Evolutionary conservation across 2,329 filamentous ascomycete genomes (phyloP), one percentile per base, ranked within the genome.

Genomic region (Penicillium sp.): DNA sequence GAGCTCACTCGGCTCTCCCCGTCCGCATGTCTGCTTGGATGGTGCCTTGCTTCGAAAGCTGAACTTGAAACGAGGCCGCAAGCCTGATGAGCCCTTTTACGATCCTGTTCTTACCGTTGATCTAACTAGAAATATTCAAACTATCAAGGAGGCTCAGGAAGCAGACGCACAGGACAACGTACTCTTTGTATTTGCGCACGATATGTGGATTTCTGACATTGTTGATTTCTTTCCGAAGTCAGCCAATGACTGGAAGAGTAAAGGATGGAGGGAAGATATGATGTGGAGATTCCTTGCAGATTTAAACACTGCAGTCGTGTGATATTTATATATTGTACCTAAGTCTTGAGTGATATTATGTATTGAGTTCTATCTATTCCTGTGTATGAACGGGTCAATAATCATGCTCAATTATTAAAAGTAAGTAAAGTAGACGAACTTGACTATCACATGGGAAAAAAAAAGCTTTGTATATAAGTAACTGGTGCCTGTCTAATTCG

Each of bases 151-250:
- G 5, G 11, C 30, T 12, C 55, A 69, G 50, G 63, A 66, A 42
- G 59, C 61, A 5, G 68, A 69, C 35, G 62, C 62, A 11, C 60
- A 61, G 8, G 61, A 63, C 23, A 62, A 66, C 48, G 52, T 71
- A 9, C 65, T 70, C 47, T 64, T 71, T 38, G 59, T 71, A 14
- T 62, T 68, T 28, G 66, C 67, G 7, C 68, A 71, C 50, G 68
- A 70, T 60, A 48, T 60, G 18, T 59, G 60, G 20, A 30, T 69
- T 24, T 21, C 61, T 3, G 63, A 60, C 35, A 46, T 56, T 21
- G 61, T 70, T 5, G 64, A 65, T 43, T 52, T 66, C n/a, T 70
- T 70, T 33, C 69, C 68, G 4, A 42, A 45, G 24, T 20, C 48
- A 16, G 55, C 42, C 14, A 57, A 57, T 21, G 43, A 52, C 11